Percentiles rank a stretch among this genome's conserved stretches.
Evolutionary conservation across 2,329 filamentous ascomycete genomes (phyloP).

Genomic region (Diaporthe nobilis): DNA sequence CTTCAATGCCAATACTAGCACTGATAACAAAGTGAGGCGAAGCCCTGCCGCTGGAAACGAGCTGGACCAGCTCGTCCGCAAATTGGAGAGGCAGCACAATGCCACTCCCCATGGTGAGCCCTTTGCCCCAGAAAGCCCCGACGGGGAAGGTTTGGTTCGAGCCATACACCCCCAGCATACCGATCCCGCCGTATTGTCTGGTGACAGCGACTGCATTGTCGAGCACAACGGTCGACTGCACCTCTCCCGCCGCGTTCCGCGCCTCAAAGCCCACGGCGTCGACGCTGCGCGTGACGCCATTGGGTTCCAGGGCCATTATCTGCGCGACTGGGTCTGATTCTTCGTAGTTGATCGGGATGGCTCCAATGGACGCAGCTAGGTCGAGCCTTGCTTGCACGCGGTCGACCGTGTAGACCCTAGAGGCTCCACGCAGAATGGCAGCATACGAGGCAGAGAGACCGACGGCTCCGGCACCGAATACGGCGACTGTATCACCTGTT

Average conservation of each 20-base stretch:
- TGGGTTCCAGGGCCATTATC: slow-evolving; percentile 60
- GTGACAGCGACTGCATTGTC: too few species aligned
- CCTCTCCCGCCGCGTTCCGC: background rate
- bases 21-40: too few species aligned
- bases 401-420: slow-evolving; percentile 66
- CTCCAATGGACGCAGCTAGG: slow-evolving; percentile 63
- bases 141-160: too few species aligned
- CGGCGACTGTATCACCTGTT: slow-evolving; percentile 65
- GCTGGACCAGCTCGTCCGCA: too few species aligned
- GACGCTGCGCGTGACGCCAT: slow-evolving; percentile 69
- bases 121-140: too few species aligned
- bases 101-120: too few species aligned
- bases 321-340: slow-evolving; percentile 51
- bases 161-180: too few species aligned
- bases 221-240: too few species aligned
- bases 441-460: slow-evolving; percentile 68
- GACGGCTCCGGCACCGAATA: slow-evolving; percentile 69
- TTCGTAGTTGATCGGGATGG: slow-evolving; percentile 55
- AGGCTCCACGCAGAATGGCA: slow-evolving; percentile 67
- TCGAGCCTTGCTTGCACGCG: slow-evolving; percentile 61
- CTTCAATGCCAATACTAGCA: too few species aligned
- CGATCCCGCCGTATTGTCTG: too few species aligned
- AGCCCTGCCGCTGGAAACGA: too few species aligned
- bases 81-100: too few species aligned
- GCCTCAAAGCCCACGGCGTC: slow-evolving; percentile 66